These are phyloP conservation scores for Globisporangium okanoganense DNA, from an alignment of 352 stramenopile species.

Conservation along the genomic window DNA sequence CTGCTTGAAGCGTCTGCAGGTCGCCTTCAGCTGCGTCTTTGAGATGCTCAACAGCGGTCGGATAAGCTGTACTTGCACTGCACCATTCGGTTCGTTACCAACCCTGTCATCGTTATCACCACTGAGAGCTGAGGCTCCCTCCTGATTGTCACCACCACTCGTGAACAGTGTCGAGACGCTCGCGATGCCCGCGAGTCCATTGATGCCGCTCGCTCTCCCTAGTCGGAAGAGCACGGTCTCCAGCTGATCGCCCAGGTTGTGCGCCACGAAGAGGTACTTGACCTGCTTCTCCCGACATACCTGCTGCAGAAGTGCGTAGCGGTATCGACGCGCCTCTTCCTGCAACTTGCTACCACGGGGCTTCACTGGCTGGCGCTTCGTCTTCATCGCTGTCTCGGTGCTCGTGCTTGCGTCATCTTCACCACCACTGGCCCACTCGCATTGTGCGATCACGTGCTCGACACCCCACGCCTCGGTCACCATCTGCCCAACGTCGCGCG, in stretches of 20 bases:
- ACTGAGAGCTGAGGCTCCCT: background rate
- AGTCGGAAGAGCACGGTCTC: constrained; percentile 82
- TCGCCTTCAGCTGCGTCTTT: constrained; percentile 62
- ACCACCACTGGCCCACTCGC: constrained; percentile 36
- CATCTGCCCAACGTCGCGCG: constrained; percentile 40
- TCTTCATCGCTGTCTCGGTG: background rate
- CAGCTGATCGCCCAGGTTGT: constrained; percentile 76
- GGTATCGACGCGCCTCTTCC: constrained; percentile 58
- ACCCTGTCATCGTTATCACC: background rate
- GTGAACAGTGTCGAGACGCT: constrained; percentile 26
- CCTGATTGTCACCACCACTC: background rate
- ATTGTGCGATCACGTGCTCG: constrained; percentile 47
- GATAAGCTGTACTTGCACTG: constrained; percentile 28
- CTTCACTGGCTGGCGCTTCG: constrained; percentile 15
- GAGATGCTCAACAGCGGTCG: constrained; percentile 58
- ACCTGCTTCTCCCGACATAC: constrained; percentile 52
- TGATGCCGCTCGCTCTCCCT: constrained; percentile 67
- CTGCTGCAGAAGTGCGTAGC: constrained; percentile 57
- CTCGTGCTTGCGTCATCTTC: background rate
- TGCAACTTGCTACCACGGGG: constrained; percentile 73
- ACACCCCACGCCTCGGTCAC: constrained; percentile 39
- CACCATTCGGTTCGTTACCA: background rate
- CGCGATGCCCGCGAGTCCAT: constrained; percentile 67
- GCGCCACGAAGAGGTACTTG: constrained; percentile 69
- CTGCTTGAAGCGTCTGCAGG: constrained; percentile 66